Base-by-base conservation (phyloP, 2,329 filamentous ascomycete genomes). In the Diaporthe batatas region DNA sequence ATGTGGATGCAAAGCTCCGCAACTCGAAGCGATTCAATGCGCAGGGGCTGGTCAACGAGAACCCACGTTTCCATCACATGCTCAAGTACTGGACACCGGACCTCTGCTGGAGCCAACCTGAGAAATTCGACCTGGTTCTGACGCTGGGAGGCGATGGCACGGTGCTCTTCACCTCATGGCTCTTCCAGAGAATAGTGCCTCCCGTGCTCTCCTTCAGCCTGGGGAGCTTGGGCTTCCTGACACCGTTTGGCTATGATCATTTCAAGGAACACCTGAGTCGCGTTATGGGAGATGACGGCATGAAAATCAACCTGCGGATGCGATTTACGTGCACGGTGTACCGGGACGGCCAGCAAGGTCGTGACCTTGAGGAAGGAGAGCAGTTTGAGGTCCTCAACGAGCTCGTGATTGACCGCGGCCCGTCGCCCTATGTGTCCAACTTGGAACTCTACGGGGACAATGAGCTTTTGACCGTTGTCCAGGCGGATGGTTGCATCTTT, bases 341-440 rank as follows among this genome's bases (percentile, higher is more conserved):
- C 85, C 93, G 96, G 57, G 88, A 92, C 76, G 90, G 89, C 39
- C 82, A 84, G 5, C 81, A 85, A 2, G 89, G 88, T 14, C 87
- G 90, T n/a, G 90, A 91, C 51, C 89, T 92, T 76, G 92, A 96
- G 77, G 95, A 98, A 82, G 94, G 93, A 57, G 96, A 98, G 84
- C 95, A 98, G 79, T 98, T 98, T 76, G 96, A 99, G 84, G 96
- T 99, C 25, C 91, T 99, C 76, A 99, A 99, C 83, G 96, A 99
- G 84, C 91, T 99, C 68, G 96, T 99, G 82, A 98, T 99, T 78
- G 96, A 99, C 84, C 94, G 96, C 74, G 96, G 96, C 75, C 96
- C 96, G 79, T 97, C 94, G 21, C 95, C 96, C 25, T 99, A 98
- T 81, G 96, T 99, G 73, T 98, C 96, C 55, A 97, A 98, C 83